A percentile compares a stretch with the other conserved stretches of the same genome.
phyloP scores from a whole-genome alignment of 495 filamentous ascomycete species.

The Lophium mytilinum region DNA sequence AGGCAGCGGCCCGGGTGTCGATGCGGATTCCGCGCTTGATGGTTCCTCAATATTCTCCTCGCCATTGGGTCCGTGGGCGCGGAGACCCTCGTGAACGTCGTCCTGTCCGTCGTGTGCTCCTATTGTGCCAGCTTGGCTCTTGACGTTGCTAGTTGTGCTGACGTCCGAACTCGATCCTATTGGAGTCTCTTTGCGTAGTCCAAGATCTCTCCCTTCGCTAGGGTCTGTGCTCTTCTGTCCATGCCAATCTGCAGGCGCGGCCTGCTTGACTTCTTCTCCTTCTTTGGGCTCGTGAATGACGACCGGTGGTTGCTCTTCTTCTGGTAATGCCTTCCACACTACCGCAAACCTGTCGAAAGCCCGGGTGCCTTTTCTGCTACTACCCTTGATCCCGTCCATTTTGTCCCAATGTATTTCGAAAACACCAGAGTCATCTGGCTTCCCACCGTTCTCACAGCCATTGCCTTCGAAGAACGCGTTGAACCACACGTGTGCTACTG shows the following conservation, averaged over 20 bases:
- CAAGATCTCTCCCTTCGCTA: constrained; percentile 48
- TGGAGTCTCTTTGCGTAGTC: constrained; percentile 52
- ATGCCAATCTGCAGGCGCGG: constrained; percentile 62
- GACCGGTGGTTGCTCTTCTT: constrained; percentile 19
- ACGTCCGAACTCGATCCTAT: constrained; percentile 47
- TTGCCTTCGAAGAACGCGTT: constrained; percentile 89
- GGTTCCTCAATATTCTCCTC: constrained; percentile 8
- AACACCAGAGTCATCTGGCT: constrained; percentile 44
- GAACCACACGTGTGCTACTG: constrained; percentile 93
- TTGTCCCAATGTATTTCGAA: constrained; percentile 59
- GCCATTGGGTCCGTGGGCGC: constrained; percentile 21
- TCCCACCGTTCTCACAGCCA: constrained; percentile 55
- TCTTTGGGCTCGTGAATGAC: constrained; percentile 30
- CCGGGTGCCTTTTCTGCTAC: constrained; percentile 64
- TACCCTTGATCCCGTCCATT: constrained; percentile 74
- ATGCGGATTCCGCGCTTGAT: constrained; percentile 1
- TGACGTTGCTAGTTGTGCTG: constrained; percentile 55
- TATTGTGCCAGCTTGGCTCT: constrained; percentile 2
- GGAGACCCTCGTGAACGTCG: constrained; percentile 23
- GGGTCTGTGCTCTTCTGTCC: constrained; percentile 28
- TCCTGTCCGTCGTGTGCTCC: constrained; percentile 7
- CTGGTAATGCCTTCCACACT: constrained; percentile 56
- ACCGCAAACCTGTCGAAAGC: constrained; percentile 81
- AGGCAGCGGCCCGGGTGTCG: not conserved
- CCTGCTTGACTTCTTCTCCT: constrained; percentile 59